Percentiles rank a stretch among this genome's conserved stretches.
Evolutionary conservation across 805 yeast genomes (phyloP).

Genomic region (Metschnikowia kunwiensis): DNA sequence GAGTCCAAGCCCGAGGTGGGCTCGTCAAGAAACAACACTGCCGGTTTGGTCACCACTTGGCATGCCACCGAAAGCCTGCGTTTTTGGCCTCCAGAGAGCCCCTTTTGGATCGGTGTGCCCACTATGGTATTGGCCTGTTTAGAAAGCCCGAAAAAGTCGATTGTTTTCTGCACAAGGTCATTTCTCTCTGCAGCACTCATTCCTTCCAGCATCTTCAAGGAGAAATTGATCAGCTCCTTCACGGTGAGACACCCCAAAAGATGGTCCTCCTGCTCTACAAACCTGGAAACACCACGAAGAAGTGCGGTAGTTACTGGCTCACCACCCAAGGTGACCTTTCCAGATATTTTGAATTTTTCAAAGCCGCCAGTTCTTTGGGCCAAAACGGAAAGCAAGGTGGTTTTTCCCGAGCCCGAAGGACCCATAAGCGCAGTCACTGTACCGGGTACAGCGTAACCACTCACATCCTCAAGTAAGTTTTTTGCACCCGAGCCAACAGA

Average conservation of each 20-base stretch:
- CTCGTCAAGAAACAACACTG: slow-evolving; percentile 74
- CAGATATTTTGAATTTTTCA: slow-evolving; percentile 39
- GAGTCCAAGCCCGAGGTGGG: slow-evolving; percentile 89
- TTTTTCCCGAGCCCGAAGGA: slow-evolving; percentile 85
- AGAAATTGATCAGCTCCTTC: slow-evolving; percentile 62
- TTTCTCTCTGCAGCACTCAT: slow-evolving; percentile 42
- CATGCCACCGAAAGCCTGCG: slow-evolving; percentile 74
- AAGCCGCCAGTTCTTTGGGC: slow-evolving; percentile 48
- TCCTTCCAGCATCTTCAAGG: slow-evolving; percentile 64
- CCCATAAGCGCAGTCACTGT: slow-evolving; percentile 74
- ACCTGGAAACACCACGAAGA: slow-evolving; percentile 20
- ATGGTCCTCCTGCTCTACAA: slow-evolving; percentile 75
- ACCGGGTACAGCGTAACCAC: slow-evolving; percentile 10
- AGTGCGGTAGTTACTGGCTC: slow-evolving; percentile 9
- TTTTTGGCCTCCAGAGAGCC: slow-evolving; percentile 84
- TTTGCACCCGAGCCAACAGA: slow-evolving; percentile 11
- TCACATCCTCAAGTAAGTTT: slow-evolving; percentile 9
- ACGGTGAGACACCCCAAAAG: slow-evolving; percentile 70
- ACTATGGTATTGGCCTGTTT: slow-evolving; percentile 60
- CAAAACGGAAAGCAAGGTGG: slow-evolving; percentile 67
- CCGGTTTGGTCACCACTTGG: slow-evolving; percentile 73
- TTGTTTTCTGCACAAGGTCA: slow-evolving; percentile 53
- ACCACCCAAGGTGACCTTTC: slow-evolving; percentile 34
- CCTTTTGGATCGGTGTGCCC: slow-evolving; percentile 48
- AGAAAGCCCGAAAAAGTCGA: slow-evolving; percentile 61